Conservation (phyloP, 1,284 basidiomycete species). For the Ceratobasidium sp. region DNA sequence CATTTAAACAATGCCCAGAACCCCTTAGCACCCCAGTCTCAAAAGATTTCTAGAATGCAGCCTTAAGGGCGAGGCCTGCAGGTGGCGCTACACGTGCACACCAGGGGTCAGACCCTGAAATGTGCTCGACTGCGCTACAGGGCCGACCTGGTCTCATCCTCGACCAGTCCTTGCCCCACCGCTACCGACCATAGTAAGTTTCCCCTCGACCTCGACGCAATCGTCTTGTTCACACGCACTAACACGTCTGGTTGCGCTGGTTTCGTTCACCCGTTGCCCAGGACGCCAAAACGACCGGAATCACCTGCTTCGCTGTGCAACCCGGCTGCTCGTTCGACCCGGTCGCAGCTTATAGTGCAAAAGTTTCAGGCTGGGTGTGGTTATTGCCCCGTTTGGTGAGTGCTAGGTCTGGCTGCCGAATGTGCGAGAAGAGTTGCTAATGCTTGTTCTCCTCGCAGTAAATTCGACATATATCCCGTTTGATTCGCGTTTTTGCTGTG, state of each 20-base stretch:
- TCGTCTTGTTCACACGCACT: not conserved
- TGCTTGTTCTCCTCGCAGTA: not conserved
- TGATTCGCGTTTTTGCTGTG: not conserved
- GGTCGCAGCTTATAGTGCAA: not conserved
- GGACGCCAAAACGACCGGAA: not conserved
- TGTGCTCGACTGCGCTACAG: not conserved
- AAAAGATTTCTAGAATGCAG: slow-evolving; percentile 20
- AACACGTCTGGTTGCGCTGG: not conserved
- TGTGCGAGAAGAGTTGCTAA: not conserved
- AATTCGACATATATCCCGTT: not conserved
- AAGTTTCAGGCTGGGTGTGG: slow-evolving; percentile 4
- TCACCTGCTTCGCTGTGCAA: slow-evolving; percentile 20
- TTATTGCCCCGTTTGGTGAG: not conserved
- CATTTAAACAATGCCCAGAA: not conserved
- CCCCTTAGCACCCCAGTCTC: not conserved
- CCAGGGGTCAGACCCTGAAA: slow-evolving; percentile 2
- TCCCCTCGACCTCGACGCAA: not conserved
- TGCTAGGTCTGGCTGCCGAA: not conserved
- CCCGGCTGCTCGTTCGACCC: slow-evolving; percentile 3
- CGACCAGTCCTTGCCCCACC: not conserved
- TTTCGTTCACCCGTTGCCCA: slow-evolving; percentile 16
- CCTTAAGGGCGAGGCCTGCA: slow-evolving; percentile 8
- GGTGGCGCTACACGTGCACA: slow-evolving; percentile 33
- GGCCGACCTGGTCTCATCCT: slow-evolving; percentile 7
- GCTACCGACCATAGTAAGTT: not conserved